Evolutionary conservation across 768 basidiomycete species (phyloP), one percentile per base, ranked within the genome.

Genomic region (Suillus plorans): DNA sequence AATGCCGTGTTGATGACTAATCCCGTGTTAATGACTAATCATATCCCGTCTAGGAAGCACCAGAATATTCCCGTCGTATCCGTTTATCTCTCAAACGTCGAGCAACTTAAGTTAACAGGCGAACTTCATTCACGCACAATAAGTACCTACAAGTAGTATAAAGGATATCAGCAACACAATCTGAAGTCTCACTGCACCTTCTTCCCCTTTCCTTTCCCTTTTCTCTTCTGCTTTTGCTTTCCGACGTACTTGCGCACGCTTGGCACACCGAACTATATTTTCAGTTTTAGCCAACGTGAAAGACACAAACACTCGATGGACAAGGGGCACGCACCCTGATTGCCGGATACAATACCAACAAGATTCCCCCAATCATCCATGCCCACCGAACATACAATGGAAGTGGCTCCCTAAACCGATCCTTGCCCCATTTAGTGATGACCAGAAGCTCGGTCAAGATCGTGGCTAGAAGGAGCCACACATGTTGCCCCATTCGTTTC

Each of bases 401-500:
- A 16, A 92, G 74, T 28, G 91, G 87, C 68, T 80, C 84, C 20
- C 80, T 74, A 71, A 88, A 94, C 73, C 86, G 84, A 13, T 89
- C 90, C 69, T 85, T 79, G 68, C 90, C 87, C 92, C 92, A 95
- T 80, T 95, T 95, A 69, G 81, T 77, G 61, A 95, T 93, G 50
- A 88, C 89, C 60, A 95, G 80, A 42, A 93, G 74, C 74, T 95
- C 93, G 16, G 94, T 94, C 64, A 86, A 70, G 66, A 94, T 87
- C n/a, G 93, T 95, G 39, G 93, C 92, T 59, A 94, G 84, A 65
- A 95, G 79, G 49, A 95, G 79, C 93, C 93, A 94, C 41, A 89
- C 88, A 72, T 95, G 93, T 69, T 93, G 91, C 2, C 94, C 93
- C 93, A 95, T 94, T 63, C 93, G 85, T 67, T 88, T 88, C n/a